These are phyloP conservation scores for Naganishia friedmannii DNA, from an alignment of 768 basidiomycete species.

Conservation along the genomic window DNA sequence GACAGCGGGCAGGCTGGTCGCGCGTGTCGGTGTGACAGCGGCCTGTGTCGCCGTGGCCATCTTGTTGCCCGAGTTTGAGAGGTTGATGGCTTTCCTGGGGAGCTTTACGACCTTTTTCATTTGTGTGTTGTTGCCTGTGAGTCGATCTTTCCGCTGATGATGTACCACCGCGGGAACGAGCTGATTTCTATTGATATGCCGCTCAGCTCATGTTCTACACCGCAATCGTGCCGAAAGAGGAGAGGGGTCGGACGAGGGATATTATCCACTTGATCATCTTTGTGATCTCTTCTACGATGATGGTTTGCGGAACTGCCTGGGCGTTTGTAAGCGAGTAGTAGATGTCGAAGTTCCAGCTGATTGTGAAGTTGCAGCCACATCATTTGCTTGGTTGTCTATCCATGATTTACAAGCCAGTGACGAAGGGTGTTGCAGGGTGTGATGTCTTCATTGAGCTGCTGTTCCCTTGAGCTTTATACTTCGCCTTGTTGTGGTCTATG, in stretches of 20 bases:
- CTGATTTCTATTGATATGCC: not conserved
- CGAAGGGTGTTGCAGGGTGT: too few relatives aligned
- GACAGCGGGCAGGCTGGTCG: slow-evolving; percentile 52
- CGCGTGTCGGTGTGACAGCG: slow-evolving; percentile 62
- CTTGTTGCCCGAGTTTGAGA: slow-evolving; percentile 70
- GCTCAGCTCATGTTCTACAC: slow-evolving; percentile 46
- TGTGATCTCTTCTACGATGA: slow-evolving; percentile 62
- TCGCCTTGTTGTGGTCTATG: too few relatives aligned
- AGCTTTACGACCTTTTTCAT: slow-evolving; percentile 77
- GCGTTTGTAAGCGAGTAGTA: slow-evolving; percentile 56
- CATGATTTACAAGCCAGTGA: too few relatives aligned
- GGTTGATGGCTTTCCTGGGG: slow-evolving; percentile 79
- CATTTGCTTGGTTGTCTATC: too few relatives aligned
- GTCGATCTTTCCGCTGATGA: slow-evolving; percentile 46
- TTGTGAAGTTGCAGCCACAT: too few relatives aligned
- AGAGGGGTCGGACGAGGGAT: slow-evolving; percentile 17
- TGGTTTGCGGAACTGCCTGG: slow-evolving; percentile 70
- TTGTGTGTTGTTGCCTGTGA: slow-evolving; percentile 72
- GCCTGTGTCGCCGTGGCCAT: slow-evolving; percentile 70
- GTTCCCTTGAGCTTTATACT: too few relatives aligned
- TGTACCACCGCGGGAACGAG: not conserved
- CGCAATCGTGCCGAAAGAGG: slow-evolving; percentile 36
- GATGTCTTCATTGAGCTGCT: too few relatives aligned
- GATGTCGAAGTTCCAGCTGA: not conserved
- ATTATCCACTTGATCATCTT: slow-evolving; percentile 62